phyloP scores from a whole-genome alignment of 169 alveolate species.

The Cryptosporidium baileyi region DNA sequence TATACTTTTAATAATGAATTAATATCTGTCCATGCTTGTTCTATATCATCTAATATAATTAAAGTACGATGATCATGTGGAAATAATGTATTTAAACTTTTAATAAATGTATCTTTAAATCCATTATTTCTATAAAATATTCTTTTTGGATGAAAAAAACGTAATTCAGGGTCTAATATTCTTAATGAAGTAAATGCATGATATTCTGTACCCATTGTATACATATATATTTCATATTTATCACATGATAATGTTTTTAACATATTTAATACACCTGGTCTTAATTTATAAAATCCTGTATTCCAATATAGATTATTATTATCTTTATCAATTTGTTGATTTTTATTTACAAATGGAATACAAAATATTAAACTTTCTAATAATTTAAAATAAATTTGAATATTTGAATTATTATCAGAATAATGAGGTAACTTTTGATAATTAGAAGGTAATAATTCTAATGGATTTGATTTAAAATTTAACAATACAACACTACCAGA shows the following conservation, averaged over 20 bases:
- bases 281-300: constrained; percentile 75
- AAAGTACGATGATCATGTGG: constrained; percentile 66
- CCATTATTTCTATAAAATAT: constrained; percentile 64
- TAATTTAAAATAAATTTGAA: neutral
- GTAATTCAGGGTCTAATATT: constrained; percentile 79
- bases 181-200: constrained; percentile 81
- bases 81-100: constrained; percentile 35
- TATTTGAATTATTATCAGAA: neutral
- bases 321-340: neutral
- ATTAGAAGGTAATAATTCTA: constrained; percentile 29
- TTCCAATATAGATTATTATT: neutral
- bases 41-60: constrained; percentile 47
- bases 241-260: constrained; percentile 71
- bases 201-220: constrained; percentile 84
- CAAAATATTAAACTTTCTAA: constrained; percentile 50
- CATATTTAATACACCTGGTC: constrained; percentile 85
- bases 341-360: neutral
- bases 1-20: constrained; percentile 49
- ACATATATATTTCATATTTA: constrained; percentile 78
- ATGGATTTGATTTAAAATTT: neutral
- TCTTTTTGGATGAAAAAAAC: constrained; percentile 54
- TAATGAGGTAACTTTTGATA: constrained; percentile 11
- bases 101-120: neutral
- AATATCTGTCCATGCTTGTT: constrained; percentile 60
- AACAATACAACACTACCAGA: constrained; percentile 41